These are phyloP conservation scores for Haplosporangium sp. DNA, from an alignment of 371 early-diverging fungal species.

Conservation along the genomic window DNA sequence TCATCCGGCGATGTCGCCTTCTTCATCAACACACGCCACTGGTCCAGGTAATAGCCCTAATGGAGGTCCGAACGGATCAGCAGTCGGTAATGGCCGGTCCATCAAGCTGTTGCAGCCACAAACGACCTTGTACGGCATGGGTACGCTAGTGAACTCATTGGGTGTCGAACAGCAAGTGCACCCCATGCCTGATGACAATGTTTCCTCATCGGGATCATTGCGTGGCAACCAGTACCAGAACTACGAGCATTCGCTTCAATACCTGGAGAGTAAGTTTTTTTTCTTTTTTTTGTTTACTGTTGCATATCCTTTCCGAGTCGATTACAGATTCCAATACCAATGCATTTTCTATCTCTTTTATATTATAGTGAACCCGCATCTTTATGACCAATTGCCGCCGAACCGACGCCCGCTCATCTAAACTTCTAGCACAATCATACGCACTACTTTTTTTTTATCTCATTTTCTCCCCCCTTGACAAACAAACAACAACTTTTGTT, in stretches of 20 bases:
- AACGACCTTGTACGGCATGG: conserved; percentile 48
- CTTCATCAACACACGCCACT: not conserved
- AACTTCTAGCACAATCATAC: not conserved
- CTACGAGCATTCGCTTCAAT: conserved; percentile 21
- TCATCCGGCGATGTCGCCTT: not conserved
- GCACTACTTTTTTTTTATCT: not conserved
- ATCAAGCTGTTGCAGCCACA: conserved; percentile 43
- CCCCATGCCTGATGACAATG: conserved; percentile 7
- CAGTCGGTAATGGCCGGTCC: conserved; percentile 8
- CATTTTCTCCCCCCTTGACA: not conserved
- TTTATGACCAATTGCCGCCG: conserved; percentile 35
- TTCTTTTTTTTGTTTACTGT: not conserved
- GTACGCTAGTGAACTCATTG: conserved; percentile 35
- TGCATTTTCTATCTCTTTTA: not conserved
- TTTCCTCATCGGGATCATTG: not conserved
- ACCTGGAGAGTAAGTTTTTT: conserved; percentile 43
- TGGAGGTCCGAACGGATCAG: not conserved
- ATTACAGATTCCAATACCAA: not conserved
- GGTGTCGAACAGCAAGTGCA: conserved; percentile 47
- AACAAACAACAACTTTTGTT: not conserved
- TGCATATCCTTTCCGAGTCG: not conserved
- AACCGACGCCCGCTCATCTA: conserved; percentile 38
- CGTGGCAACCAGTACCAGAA: conserved; percentile 11
- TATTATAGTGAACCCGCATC: conserved; percentile 36
- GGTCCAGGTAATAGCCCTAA: conserved; percentile 1